phyloP scores from a whole-genome alignment of 176 grass and related monocot genomes.

The Microstegium vimineum region DNA sequence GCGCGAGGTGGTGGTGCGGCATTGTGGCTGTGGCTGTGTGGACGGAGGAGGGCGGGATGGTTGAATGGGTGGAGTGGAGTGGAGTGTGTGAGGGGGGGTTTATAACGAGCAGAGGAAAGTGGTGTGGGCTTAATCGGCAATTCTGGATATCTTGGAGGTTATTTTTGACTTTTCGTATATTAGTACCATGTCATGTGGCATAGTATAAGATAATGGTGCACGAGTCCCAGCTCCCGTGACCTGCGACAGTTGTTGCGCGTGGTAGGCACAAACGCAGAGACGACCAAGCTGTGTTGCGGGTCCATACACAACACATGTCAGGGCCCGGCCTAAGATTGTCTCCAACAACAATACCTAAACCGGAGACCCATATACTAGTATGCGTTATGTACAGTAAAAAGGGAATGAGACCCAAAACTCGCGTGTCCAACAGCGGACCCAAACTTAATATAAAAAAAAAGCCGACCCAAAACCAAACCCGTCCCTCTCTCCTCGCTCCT shows the following conservation, averaged over 20 bases:
- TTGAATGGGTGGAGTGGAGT: too few relatives aligned
- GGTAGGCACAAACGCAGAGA: not conserved
- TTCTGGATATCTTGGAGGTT: not conserved
- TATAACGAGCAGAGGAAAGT: not conserved
- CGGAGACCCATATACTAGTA: too few relatives aligned
- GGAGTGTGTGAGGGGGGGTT: not conserved
- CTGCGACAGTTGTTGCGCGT: not conserved
- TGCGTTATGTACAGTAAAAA: too few relatives aligned
- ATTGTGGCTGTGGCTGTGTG: too few relatives aligned
- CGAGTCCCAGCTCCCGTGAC: not conserved
- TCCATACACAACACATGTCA: not conserved
- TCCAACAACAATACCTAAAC: too few relatives aligned
- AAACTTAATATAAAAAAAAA: too few relatives aligned
- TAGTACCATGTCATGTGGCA: not conserved
- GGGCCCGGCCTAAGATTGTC: too few relatives aligned
- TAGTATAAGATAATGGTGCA: not conserved
- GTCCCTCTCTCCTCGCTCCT: too few relatives aligned
- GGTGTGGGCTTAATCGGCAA: not conserved
- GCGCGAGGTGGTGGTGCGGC: constrained; percentile 2
- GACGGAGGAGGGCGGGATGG: too few relatives aligned
- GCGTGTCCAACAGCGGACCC: too few relatives aligned
- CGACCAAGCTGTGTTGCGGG: not conserved
- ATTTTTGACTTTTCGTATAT: not conserved
- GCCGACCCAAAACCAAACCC: too few relatives aligned
- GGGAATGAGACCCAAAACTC: too few relatives aligned